Base-by-base conservation (phyloP, 192 early-diverging fungal genomes). In the Rhizophagus sp. region DNA sequence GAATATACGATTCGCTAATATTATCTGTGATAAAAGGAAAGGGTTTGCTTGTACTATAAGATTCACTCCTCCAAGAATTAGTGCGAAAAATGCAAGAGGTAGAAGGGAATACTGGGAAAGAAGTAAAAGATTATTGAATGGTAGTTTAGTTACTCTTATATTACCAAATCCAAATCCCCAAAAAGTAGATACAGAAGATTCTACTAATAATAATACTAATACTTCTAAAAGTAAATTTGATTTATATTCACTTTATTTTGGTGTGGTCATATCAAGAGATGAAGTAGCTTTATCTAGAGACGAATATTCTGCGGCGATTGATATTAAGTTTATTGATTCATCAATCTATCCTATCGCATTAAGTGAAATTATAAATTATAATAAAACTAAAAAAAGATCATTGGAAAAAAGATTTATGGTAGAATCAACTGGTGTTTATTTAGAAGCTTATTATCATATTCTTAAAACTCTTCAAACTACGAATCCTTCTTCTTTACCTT, bases 71-170 rank as follows among this genome's bases (percentile, higher is more conserved):
- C 52, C 52, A 57, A 57, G 17, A 57, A 22, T 6, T 7, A 22
- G 19, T 57, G 6, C 17, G 22, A 17, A 0, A 22, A 4, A 57
- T 57, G 17, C 17, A 57, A 17, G 0, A 6, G 52, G 17, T 6
- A 57, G 52, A 22, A 17, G 19, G 22, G 52, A 17, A 57, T 57
- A 22, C 4, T 57, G 52, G 52, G 52, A 22, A 57, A 57, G 17
- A 6, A 57, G 52, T 22, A 57, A 57, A 57, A 57, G 19, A 49
- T 78, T 83, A 11, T 76, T 81, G 24, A 76, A 80, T 13, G 79
- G 83, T 22, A 70, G 64, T 36, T 77, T 90, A 12, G 75, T 90
- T 22, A 85, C 87, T 62, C 36, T 89, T 9, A 64, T 80, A 10
- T 78, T 83, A 47, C 82, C 82, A n/a, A 41, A 41, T 41, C 39